Evolutionary conservation across 2,329 filamentous ascomycete species (phyloP), one percentile per base, ranked within the genome.

Genomic region (Ophiostoma tasmaniense): DNA sequence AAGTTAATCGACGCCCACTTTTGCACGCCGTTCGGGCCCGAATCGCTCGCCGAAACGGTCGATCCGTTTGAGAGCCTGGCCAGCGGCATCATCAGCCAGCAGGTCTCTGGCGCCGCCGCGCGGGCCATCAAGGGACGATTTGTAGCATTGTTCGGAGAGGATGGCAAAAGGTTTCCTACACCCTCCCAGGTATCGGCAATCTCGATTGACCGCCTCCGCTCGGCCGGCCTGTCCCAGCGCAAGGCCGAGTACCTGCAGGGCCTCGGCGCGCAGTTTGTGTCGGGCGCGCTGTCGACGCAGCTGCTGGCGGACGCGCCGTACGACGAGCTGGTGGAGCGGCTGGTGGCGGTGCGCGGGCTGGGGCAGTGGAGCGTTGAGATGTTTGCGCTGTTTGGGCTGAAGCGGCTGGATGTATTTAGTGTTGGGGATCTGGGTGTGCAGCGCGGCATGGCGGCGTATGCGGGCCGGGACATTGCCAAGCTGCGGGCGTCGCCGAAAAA

Each of bases 351-450:
- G 5, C 85, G 94, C 11, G 95, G 95, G 0, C 80, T 98, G 66
- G 95, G 95, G 0, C 85, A 84, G 68, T 98, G 95, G 95, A 93
- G 89, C 65, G 93, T 96, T 17, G 93, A 97, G 81, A 98, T 99
- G 95, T 99, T 99, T 82, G 92, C 93, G 66, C 92, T 91, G 78
- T 98, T 99, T 79, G 91, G 87, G n/a, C 82, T 99, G 55, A 98
- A 97, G 83, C 84, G 93, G 14, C 90, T 93, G 84, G 94, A 99
- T 79, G 91, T 99, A 28, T 97, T 98, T 77, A 92, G 90, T 28
- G 89, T 92, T 0, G 94, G 95, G 0, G 94, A 99, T 79, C 80
- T 99, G 71, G 95, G 95, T 4, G 92, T 99, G 64, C 95, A 98
- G 85, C 84, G 93, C 75, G 95, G 95, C 11, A 96, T 97, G 89